phyloP scores from a whole-genome alignment of 371 early-diverging fungal species.

The Mortierella sp. region DNA sequence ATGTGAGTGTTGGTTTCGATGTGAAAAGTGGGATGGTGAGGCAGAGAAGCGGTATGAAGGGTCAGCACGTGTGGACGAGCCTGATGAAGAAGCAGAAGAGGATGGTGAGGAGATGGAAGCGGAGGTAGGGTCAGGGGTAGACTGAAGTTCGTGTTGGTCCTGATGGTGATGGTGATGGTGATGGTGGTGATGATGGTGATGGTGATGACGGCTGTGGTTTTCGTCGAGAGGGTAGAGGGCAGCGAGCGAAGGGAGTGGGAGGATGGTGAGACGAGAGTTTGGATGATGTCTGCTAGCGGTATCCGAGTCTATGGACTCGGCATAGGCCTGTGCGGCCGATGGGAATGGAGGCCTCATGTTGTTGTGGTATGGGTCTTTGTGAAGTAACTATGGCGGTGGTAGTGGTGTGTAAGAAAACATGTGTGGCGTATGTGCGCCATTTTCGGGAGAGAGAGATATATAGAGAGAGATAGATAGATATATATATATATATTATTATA shows the following conservation, averaged over 20 bases:
- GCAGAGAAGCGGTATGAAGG: neutral
- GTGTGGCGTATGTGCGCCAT: neutral
- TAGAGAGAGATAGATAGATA: neutral
- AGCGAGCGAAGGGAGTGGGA: conserved; percentile 38
- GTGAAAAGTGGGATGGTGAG: neutral
- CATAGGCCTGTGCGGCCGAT: conserved; percentile 42
- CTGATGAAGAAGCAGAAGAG: neutral
- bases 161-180: conserved; percentile 6
- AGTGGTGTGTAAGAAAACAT: too few species aligned
- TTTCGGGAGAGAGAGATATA: too few species aligned
- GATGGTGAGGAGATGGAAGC: neutral
- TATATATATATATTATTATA: neutral
- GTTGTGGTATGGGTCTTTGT: too few species aligned
- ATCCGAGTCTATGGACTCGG: conserved; percentile 39
- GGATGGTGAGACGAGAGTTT: conserved; percentile 24
- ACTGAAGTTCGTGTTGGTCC: conserved; percentile 16
- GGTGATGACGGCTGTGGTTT: conserved; percentile 25
- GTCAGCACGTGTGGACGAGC: neutral
- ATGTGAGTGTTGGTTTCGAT: neutral
- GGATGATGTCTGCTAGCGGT: conserved; percentile 38
- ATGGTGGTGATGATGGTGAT: conserved; percentile 2
- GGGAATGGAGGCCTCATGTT: conserved; percentile 44
- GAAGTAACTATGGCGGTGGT: too few species aligned
- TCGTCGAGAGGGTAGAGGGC: conserved; percentile 34
- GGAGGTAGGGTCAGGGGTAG: conserved; percentile 1